These are phyloP conservation scores for Magnolia sinica DNA, from an alignment of 164 flowering plant species.

Conservation along the genomic window DNA sequence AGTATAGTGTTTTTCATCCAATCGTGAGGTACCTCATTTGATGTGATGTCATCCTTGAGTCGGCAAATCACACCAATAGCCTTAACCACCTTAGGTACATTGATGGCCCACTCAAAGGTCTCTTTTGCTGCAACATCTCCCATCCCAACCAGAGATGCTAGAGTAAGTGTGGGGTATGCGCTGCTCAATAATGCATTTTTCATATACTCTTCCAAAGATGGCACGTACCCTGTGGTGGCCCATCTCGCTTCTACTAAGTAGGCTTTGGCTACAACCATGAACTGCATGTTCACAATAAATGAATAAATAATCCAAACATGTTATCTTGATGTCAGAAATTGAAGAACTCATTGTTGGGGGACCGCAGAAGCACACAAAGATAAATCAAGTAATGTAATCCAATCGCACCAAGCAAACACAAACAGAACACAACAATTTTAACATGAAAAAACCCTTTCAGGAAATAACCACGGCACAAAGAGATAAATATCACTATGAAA, in stretches of 20 bases:
- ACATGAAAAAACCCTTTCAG: no score
- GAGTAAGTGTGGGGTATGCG: slow-evolving; percentile 11
- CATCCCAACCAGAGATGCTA: slow-evolving; percentile 22
- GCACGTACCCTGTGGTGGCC: slow-evolving; percentile 20
- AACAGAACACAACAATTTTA: no score
- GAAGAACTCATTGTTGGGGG: no score
- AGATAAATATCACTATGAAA: no score
- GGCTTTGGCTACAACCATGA: background rate
- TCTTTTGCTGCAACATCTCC: slow-evolving; percentile 25
- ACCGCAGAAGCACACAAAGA: no score
- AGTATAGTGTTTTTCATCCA: no score
- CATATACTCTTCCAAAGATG: slow-evolving; percentile 38
- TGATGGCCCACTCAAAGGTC: slow-evolving; percentile 29
- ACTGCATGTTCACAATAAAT: no score
- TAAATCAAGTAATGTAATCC: no score
- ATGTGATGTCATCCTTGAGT: background rate
- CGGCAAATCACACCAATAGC: background rate
- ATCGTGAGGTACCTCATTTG: background rate
- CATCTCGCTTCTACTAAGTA: slow-evolving; percentile 32
- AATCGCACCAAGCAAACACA: no score
- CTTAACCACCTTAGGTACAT: slow-evolving; percentile 17
- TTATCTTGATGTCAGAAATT: no score
- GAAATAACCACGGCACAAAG: no score
- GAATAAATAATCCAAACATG: no score
- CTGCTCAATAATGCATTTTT: background rate